Percentiles rank a stretch among this genome's conserved stretches.
Conservation (phyloP, 495 filamentous ascomycete species). For the Trypethelium eluteriae region DNA sequence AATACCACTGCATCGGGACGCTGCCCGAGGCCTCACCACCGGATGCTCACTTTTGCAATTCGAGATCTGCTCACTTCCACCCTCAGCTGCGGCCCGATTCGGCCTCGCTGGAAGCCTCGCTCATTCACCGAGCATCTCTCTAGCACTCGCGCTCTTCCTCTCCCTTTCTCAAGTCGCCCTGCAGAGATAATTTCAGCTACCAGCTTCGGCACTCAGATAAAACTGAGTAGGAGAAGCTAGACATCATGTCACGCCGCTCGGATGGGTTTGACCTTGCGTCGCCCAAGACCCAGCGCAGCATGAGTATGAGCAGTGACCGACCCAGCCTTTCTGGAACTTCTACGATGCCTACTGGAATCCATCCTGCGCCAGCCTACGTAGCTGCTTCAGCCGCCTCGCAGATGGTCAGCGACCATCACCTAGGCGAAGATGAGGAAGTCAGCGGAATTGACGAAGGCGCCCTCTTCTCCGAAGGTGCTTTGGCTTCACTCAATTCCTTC, state of each 20-base stretch:
- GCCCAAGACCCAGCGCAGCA: slow-evolving; percentile 5
- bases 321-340: slow-evolving; percentile 10
- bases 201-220: background rate
- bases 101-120: background rate
- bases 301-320: slow-evolving; percentile 10
- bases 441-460: slow-evolving; percentile 50
- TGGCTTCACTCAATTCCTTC: slow-evolving; percentile 82
- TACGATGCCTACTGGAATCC: slow-evolving; percentile 55
- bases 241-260: slow-evolving; percentile 4
- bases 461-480: slow-evolving; percentile 59
- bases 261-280: slow-evolving; percentile 8
- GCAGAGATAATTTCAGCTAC: background rate
- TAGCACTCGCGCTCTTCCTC: background rate
- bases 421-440: slow-evolving; percentile 58
- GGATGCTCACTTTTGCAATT: background rate
- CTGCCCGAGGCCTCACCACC: background rate
- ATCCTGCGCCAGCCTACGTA: slow-evolving; percentile 80
- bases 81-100: background rate
- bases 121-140: background rate
- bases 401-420: slow-evolving; percentile 82
- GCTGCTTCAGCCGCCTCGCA: slow-evolving; percentile 82
- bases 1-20: background rate
- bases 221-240: background rate
- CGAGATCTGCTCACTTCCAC: background rate
- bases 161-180: background rate